Conservation (phyloP, 2,329 filamentous ascomycete genomes). For the Hypoxylon sp. region DNA sequence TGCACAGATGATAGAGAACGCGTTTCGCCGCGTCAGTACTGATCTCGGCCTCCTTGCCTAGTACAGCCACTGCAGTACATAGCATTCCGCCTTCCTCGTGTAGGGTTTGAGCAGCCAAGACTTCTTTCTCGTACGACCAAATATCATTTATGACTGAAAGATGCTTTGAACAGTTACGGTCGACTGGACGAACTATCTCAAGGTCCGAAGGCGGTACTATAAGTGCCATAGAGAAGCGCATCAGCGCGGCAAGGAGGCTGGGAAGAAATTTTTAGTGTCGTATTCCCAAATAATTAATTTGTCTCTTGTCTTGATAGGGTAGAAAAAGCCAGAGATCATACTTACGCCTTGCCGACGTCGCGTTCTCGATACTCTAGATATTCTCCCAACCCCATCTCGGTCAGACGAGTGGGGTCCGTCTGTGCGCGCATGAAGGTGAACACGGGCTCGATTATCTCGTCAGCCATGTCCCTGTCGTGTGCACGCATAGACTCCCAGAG, state of each 20-base stretch:
- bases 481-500: conserved; percentile 57
- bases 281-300: neutral
- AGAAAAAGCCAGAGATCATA: neutral
- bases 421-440: conserved; percentile 59
- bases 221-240: conserved; percentile 55
- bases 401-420: conserved; percentile 49
- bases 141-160: conserved; percentile 59
- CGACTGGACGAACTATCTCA: conserved; percentile 43
- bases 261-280: conserved; percentile 3
- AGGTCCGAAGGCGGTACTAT: conserved; percentile 49
- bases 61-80: conserved; percentile 53
- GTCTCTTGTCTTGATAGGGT: neutral
- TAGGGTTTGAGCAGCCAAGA: conserved; percentile 28
- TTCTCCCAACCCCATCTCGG: conserved; percentile 46
- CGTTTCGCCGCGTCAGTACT: conserved; percentile 34
- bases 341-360: conserved; percentile 58
- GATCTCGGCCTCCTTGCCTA: conserved; percentile 50
- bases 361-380: conserved; percentile 57
- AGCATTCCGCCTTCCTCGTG: conserved; percentile 51
- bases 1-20: conserved; percentile 36
- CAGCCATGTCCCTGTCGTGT: conserved; percentile 52
- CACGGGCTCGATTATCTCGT: conserved; percentile 55
- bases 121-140: conserved; percentile 58
- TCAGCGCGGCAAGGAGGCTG: conserved; percentile 53
- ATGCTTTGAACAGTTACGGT: conserved; percentile 55